These are phyloP conservation scores for Cladophialophora psammophila DNA, from an alignment of 2,329 filamentous ascomycete genomes.

Conservation along the genomic window DNA sequence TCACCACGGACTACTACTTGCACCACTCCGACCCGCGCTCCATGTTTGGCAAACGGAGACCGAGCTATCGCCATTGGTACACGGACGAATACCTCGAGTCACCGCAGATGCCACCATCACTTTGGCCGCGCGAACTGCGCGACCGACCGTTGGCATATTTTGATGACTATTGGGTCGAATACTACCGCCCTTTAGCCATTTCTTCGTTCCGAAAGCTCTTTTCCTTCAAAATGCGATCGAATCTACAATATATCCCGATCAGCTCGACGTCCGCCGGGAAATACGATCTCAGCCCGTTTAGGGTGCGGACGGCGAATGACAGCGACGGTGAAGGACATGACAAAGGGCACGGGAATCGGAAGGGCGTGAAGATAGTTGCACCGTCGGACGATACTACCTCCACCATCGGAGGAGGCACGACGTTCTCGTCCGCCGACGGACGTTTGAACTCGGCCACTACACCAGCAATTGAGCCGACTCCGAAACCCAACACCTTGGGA, in stretches of 20 bases:
- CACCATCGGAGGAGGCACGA: conserved; percentile 36
- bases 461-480: conserved; percentile 35
- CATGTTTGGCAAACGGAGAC: conserved; percentile 68
- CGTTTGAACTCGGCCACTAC: conserved; percentile 43
- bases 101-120: conserved; percentile 62
- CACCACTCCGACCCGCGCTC: conserved; percentile 84
- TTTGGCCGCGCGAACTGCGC: conserved; percentile 47
- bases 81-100: conserved; percentile 74
- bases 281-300: conserved; percentile 88
- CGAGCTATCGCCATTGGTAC: conserved; percentile 90
- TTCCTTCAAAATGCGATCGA: conserved; percentile 89
- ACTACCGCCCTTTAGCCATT: conserved; percentile 86
- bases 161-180: conserved; percentile 97
- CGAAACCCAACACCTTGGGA: conserved; percentile 43
- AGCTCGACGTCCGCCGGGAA: conserved; percentile 74
- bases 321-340: conserved; percentile 68
- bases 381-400: conserved; percentile 56
- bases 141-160: conserved; percentile 66
- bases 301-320: conserved; percentile 69
- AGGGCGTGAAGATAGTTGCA: conserved; percentile 74
- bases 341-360: conserved; percentile 58
- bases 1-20: conserved; percentile 93
- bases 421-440: conserved; percentile 37
- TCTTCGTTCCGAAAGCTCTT: conserved; percentile 94
- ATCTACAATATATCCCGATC: conserved; percentile 80